Evolutionary conservation across 805 yeast species (phyloP).

Genomic region (Brettanomyces nanus): DNA sequence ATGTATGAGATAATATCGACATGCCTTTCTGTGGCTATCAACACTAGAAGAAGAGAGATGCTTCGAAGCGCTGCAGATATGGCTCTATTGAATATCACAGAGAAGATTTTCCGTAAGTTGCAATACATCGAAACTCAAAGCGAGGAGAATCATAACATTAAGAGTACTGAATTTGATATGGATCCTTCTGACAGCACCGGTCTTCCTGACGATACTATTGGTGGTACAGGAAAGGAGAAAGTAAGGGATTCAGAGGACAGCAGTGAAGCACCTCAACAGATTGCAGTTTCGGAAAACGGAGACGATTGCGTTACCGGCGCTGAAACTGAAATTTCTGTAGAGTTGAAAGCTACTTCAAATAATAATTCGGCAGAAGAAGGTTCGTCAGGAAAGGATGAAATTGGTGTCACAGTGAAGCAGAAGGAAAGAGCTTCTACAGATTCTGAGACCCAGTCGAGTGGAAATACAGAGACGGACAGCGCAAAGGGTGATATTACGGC

Average conservation of each 20-base stretch:
- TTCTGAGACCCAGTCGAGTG: not conserved
- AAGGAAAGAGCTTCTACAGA: not conserved
- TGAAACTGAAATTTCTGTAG: constrained; percentile 1
- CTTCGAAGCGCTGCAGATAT: constrained; percentile 84
- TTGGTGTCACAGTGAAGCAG: not conserved
- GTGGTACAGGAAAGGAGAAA: constrained; percentile 30
- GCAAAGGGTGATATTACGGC: constrained; percentile 6
- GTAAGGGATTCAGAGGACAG: not conserved
- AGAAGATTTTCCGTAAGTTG: constrained; percentile 56
- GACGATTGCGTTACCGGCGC: not conserved
- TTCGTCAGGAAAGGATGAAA: not conserved
- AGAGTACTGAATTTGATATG: constrained; percentile 18
- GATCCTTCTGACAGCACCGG: constrained; percentile 18
- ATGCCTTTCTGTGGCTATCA: constrained; percentile 84
- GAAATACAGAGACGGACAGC: not conserved
- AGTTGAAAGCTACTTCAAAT: not conserved
- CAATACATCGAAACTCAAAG: constrained; percentile 35
- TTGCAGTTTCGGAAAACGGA: constrained; percentile 1
- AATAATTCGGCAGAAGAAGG: not conserved
- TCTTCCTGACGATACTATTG: constrained; percentile 53
- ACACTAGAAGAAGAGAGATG: constrained; percentile 84
- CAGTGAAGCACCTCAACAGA: constrained; percentile 1
- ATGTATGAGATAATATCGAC: constrained; percentile 87
- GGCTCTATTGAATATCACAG: constrained; percentile 63
- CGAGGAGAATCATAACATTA: constrained; percentile 23